phyloP scores from a whole-genome alignment of 192 early-diverging fungal species.

The Umbelopsis vinacea region DNA sequence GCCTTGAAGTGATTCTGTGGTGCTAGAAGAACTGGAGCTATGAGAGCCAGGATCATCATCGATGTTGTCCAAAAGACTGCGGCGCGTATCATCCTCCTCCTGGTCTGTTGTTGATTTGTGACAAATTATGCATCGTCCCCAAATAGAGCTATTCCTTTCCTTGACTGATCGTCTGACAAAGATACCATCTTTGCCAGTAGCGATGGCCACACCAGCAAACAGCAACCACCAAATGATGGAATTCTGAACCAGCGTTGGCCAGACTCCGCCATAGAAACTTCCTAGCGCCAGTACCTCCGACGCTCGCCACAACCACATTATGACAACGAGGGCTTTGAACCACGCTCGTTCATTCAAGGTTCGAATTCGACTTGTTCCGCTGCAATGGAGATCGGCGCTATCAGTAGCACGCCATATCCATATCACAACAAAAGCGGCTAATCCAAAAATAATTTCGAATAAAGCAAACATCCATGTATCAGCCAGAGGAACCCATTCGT shows the following conservation, averaged over 20 bases:
- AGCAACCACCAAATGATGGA: conserved; percentile 32
- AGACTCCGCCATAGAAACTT: conserved; percentile 40
- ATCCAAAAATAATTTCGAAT: conserved; percentile 18
- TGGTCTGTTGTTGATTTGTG: background rate
- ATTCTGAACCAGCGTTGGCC: conserved; percentile 39
- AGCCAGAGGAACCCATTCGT: conserved; percentile 54
- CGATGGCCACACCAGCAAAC: conserved; percentile 27
- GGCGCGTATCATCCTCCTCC: background rate
- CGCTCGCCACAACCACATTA: conserved; percentile 39
- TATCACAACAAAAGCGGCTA: conserved; percentile 28
- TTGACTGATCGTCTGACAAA: background rate
- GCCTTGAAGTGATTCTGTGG: conserved; percentile 9
- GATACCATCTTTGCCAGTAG: conserved; percentile 5
- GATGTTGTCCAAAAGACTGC: conserved; percentile 7
- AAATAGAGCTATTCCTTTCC: conserved; percentile 13
- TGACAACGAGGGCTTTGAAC: conserved; percentile 24
- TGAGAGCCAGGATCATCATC: conserved; percentile 13
- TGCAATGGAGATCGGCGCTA: conserved; percentile 24
- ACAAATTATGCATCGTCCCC: conserved; percentile 14
- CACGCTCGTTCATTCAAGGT: conserved; percentile 23
- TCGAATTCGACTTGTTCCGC: background rate
- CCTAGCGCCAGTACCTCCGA: conserved; percentile 33
- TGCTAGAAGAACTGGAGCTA: conserved; percentile 2
- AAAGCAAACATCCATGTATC: conserved; percentile 55
- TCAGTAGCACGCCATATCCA: conserved; percentile 29